Evolutionary conservation across 176 grass and related monocot genomes (phyloP), one percentile per base, ranked within the genome.

Genomic region (Avena atlantica): DNA sequence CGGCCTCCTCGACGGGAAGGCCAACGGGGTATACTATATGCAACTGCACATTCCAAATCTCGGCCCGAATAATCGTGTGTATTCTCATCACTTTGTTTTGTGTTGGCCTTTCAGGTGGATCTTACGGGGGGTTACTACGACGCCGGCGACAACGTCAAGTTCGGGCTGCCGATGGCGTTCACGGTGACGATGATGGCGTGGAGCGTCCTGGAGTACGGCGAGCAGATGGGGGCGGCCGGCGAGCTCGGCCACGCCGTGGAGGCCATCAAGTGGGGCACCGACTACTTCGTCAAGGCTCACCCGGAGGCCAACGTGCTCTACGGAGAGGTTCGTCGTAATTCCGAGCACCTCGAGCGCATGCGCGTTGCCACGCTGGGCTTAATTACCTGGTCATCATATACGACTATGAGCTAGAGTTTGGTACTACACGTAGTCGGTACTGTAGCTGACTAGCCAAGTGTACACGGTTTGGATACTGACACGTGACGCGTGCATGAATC

Each of bases 141-240:
- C 81, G 96, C 96, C 27, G 93, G 96, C 48, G 96, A 98, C 79
- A 98, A 98, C 12, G 96, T 98, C 58, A 98, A 98, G 85, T 98
- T 95, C 78, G 96, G 96, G 23, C 76, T 98, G 55, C 96, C 96
- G 3, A 95, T 98, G 96, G 96, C 96, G 74, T 98, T 95, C 92
- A 95, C 96, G 70, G 89, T 98, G 75, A 98, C 96, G 16, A 98
- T 98, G 96, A 95, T 98, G 92, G 69, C 93, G 55, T 98, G 96
- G 96, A 93, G 96, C 81, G 87, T 95, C 1, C 45, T 92, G 9
- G 96, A 98, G 70, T 98, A 95, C 84, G 88, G 93, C 24, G 77
- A 88, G n/a, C 90, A 98, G 92, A 95, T 98, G 90, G 71, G 81
- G 53, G 90, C 88, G 2, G 90, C 86, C 71, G 96, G 93, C 53